A percentile compares a stretch with the other conserved stretches of the same genome.
These are phyloP conservation scores for Ambrosiella cleistominuta DNA, from an alignment of 2,329 filamentous ascomycete genomes.

Conservation along the genomic window DNA sequence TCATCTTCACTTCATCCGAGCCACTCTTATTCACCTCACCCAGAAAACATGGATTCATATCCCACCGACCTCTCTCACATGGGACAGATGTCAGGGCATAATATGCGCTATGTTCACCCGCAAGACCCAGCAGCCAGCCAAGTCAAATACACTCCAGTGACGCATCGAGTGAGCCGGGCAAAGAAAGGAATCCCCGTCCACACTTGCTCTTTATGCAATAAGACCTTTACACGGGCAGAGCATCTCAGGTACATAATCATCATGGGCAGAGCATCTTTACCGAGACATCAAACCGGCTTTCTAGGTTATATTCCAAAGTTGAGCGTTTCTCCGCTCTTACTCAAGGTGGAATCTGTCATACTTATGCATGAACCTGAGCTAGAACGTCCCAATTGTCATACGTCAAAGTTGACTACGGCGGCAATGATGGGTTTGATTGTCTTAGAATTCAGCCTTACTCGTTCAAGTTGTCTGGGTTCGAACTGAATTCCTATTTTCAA, in stretches of 20 bases:
- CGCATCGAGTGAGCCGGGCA: conserved; percentile 37
- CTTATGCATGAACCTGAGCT: too few species aligned
- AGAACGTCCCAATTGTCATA: not conserved
- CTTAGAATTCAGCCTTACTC: not conserved
- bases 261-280: not conserved
- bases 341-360: too few species aligned
- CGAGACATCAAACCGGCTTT: too few species aligned
- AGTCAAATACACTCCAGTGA: conserved; percentile 38
- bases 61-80: not conserved
- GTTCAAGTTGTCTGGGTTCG: not conserved
- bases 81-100: not conserved
- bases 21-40: not conserved
- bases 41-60: not conserved
- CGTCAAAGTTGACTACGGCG: not conserved
- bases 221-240: conserved; percentile 47
- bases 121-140: conserved; percentile 14
- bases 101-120: not conserved
- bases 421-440: not conserved
- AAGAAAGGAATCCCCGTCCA: conserved; percentile 44
- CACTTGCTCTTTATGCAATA: conserved; percentile 25
- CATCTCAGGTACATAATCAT: conserved; percentile 34
- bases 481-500: not conserved
- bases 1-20: not conserved
- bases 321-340: too few species aligned
- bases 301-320: too few species aligned